Base-by-base conservation (phyloP, 2,329 filamentous ascomycete species). In the Aspergillus awamori region DNA sequence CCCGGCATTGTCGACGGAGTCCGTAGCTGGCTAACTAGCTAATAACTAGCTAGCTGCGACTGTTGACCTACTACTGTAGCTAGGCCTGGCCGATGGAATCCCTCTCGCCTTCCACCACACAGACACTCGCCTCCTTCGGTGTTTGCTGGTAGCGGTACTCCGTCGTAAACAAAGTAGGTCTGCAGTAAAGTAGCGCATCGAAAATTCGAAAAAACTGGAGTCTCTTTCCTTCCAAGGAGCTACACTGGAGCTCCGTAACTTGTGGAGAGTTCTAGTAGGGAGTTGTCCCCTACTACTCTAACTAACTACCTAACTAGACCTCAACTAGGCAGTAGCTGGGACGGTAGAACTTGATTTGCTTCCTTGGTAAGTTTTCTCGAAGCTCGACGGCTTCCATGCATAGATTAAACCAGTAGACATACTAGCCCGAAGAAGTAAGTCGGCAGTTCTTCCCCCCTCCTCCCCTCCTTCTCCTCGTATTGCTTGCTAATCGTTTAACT, bases 351-450 rank as follows among this genome's bases (percentile, higher is more conserved):
- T 55, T 26, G 28, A 15, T 28, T 28, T 26, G 24, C 33, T 36
- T 33, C 39, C 53, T 55, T 54, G 20, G 24, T n/a, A 26, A 39
- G 39, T 47, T 45, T 53, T 55, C 53, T 55, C 53, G 53, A 55
- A 55, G 53, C 11, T 47, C 53, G 43, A 10, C 39, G 53, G 43
- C 53, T 55, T 55, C 53, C 53, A 55, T 55, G 53, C 53, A 55
- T 45, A 55, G 39, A 55, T 55, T 55, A 55, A 55, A 20, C 26
- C 53, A 45, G 43, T 20, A 4, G 53, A 45, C 20, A 20, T 22
- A 13, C 53, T 55, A 55, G 43, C 53, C 39, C 4, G 24, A 55
- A 55, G n/a, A 1, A 20, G 53, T 45, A 55, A 55, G 53, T 47
- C 39, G 39, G 24, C 38, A 45, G 53, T 30, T 45, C 38, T 55